A percentile compares a stretch with the other conserved stretches of the same genome.
Evolutionary conservation across 148 eudicot species (phyloP).

Genomic region (Cornus suecica): DNA sequence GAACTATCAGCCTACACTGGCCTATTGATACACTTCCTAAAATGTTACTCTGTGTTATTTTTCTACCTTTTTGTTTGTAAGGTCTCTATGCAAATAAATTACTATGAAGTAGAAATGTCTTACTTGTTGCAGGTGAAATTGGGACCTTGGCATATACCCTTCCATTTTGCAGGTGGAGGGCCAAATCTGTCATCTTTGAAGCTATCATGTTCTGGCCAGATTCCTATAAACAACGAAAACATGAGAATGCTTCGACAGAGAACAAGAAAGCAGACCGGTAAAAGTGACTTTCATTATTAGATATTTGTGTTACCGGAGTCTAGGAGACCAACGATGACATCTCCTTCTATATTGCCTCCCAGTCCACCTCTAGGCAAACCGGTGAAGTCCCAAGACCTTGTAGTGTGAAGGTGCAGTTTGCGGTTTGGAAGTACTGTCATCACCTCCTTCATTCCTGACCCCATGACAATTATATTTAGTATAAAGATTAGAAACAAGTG

Average conservation of each 20-base stretch:
- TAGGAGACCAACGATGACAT: neutral
- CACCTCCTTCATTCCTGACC: conserved; percentile 4
- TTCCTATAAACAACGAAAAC: neutral
- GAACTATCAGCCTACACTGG: neutral
- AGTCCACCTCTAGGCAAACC: neutral
- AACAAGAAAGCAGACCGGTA: neutral
- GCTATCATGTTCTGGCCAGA: conserved; percentile 21
- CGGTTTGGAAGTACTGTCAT: conserved; percentile 4
- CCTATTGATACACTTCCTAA: neutral
- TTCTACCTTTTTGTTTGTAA: neutral
- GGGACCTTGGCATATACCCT: conserved; percentile 17
- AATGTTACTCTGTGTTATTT: neutral
- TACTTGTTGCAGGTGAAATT: conserved; percentile 29
- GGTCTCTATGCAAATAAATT: neutral
- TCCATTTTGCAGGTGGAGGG: conserved; percentile 21
- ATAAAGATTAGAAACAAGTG: neutral
- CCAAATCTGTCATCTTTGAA: conserved; percentile 13
- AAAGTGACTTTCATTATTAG: neutral
- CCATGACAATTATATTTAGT: neutral
- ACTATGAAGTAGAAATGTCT: neutral
- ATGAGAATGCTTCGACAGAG: neutral
- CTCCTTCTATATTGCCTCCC: conserved; percentile 6
- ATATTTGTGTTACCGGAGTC: conserved; percentile 4
- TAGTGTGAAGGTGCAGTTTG: conserved; percentile 2
- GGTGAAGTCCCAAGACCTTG: conserved; percentile 13